A percentile compares a stretch with the other conserved stretches of the same genome.
These are phyloP conservation scores for Cicer chorassanicum DNA, from an alignment of 306 rosid species.

Conservation along the genomic window DNA sequence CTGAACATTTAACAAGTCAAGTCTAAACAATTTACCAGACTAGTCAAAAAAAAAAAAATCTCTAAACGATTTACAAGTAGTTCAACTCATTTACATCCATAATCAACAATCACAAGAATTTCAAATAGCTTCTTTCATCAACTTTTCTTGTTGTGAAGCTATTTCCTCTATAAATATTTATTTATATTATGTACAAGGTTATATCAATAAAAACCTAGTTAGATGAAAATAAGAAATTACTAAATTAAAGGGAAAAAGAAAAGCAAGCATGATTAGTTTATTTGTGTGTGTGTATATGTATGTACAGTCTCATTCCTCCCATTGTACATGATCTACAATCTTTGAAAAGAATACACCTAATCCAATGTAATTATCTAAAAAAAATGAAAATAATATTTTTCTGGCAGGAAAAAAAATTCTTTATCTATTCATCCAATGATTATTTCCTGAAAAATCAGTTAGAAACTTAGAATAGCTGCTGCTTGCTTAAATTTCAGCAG, in stretches of 20 bases:
- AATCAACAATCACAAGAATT: background rate
- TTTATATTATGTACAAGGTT: background rate
- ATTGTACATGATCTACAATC: slow-evolving; percentile 44
- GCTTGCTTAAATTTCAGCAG: slow-evolving; percentile 38
- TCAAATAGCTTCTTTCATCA: background rate
- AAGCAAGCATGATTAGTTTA: background rate
- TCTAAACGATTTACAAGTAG: no score
- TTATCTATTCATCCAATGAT: slow-evolving; percentile 26
- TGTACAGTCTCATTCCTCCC: background rate
- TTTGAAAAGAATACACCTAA: slow-evolving; percentile 44
- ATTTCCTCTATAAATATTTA: background rate
- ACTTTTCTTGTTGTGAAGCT: background rate
- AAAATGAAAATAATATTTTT: slow-evolving; percentile 40
- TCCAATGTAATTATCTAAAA: slow-evolving; percentile 21
- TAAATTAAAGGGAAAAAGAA: background rate
- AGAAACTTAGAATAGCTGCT: slow-evolving; percentile 11
- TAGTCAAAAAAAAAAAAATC: no score
- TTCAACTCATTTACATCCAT: no score
- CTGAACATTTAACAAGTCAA: no score
- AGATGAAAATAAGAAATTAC: slow-evolving; percentile 23
- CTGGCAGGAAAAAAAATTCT: slow-evolving; percentile 43
- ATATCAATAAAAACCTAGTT: background rate
- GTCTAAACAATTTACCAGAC: no score
- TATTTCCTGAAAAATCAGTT: slow-evolving; percentile 44
- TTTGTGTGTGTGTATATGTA: background rate